Conservation (phyloP, 208 protist genomes). For the Acanthamoeba comandoni region DNA sequence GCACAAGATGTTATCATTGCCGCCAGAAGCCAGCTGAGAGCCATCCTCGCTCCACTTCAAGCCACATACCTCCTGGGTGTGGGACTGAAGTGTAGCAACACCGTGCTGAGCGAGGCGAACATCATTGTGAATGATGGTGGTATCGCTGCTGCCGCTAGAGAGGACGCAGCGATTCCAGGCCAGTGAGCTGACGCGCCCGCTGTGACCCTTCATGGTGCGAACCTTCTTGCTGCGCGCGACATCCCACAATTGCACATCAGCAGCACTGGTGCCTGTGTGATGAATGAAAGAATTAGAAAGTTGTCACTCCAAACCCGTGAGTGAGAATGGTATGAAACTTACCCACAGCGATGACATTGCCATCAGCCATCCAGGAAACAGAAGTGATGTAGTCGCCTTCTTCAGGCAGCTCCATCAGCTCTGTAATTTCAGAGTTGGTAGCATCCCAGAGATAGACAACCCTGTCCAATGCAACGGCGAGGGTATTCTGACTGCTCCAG, state of each 20-base stretch:
- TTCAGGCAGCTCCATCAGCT: constrained; percentile 89
- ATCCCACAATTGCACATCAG: constrained; percentile 90
- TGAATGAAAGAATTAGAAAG: background rate
- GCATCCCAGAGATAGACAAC: constrained; percentile 98
- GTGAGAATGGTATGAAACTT: background rate
- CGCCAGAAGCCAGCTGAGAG: constrained; percentile 95
- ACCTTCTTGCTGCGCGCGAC: constrained; percentile 85
- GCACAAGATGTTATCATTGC: constrained; percentile 97
- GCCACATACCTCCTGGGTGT: constrained; percentile 96
- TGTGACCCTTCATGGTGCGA: constrained; percentile 92
- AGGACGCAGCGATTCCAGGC: constrained; percentile 94
- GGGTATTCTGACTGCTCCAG: constrained; percentile 93
- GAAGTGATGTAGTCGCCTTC: constrained; percentile 91
- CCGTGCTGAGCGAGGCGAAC: constrained; percentile 89
- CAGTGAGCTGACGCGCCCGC: constrained; percentile 92
- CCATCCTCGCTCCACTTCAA: constrained; percentile 95
- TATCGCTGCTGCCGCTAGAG: constrained; percentile 94
- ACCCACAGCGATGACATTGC: constrained; percentile 57
- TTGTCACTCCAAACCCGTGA: constrained; percentile 1
- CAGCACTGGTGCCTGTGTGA: constrained; percentile 84
- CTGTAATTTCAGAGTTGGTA: constrained; percentile 91
- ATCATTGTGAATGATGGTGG: constrained; percentile 95
- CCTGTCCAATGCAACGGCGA: constrained; percentile 96
- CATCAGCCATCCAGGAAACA: constrained; percentile 93
- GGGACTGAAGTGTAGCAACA: constrained; percentile 88